Conservation (phyloP, 2,329 filamentous ascomycete species). For the Cladosporium oxysporum region DNA sequence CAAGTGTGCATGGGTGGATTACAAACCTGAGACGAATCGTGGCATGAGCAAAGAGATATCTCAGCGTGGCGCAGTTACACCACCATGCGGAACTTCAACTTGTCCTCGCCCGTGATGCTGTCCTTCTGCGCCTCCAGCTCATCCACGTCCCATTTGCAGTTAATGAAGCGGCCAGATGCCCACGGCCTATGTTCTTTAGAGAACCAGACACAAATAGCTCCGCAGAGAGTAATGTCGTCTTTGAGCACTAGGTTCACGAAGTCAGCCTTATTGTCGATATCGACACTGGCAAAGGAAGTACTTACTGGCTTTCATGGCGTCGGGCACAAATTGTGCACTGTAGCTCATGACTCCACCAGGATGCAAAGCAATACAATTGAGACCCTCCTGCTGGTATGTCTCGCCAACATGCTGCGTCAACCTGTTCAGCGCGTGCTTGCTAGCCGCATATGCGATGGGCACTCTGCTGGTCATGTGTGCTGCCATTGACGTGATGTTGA, state of each 20-base stretch:
- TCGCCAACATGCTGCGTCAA: constrained; percentile 23
- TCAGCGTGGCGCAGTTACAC: neutral
- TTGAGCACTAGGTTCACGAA: constrained; percentile 9
- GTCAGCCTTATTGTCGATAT: neutral
- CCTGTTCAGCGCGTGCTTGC: constrained; percentile 24
- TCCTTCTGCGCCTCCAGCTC: constrained; percentile 22
- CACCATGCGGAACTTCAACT: constrained; percentile 24
- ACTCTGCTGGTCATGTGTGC: constrained; percentile 22
- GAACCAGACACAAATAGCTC: constrained; percentile 24
- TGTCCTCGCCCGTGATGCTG: constrained; percentile 22
- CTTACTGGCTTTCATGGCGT: constrained; percentile 14
- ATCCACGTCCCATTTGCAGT: constrained; percentile 23
- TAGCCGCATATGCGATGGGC: constrained; percentile 23
- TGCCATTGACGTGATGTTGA: constrained; percentile 25
- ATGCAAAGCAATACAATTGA: constrained; percentile 24
- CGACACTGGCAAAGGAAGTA: neutral
- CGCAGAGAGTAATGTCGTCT: constrained; percentile 23
- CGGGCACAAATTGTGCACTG: constrained; percentile 6
- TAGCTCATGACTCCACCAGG: constrained; percentile 23
- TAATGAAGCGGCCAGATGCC: constrained; percentile 22
- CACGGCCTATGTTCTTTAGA: constrained; percentile 21
- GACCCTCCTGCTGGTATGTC: constrained; percentile 19
- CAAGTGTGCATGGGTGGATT: too few species aligned
- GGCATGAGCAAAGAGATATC: too few species aligned
- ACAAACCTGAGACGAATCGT: too few species aligned